Conservation (phyloP, 345 rosid species). For the Hibiscus mutabilis region DNA sequence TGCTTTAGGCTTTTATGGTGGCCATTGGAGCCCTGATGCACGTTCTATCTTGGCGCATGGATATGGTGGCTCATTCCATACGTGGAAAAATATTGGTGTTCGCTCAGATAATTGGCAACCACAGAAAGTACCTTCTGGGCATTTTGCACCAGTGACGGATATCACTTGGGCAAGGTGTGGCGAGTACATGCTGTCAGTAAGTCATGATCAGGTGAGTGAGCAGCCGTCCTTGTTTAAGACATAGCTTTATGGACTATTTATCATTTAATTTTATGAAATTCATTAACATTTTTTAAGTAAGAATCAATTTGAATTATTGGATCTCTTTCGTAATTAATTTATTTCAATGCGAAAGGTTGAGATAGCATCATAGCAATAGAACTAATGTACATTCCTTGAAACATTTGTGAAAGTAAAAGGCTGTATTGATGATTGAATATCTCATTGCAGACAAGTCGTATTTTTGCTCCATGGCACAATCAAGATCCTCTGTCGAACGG, state of each 20-base stretch:
- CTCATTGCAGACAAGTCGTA: conserved; percentile 59
- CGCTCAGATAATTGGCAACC: conserved; percentile 77
- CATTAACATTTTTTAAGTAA: no score
- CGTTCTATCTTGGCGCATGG: conserved; percentile 78
- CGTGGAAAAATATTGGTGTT: conserved; percentile 70
- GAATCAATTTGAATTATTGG: neutral
- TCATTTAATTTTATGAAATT: no score
- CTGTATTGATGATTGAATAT: conserved; percentile 2
- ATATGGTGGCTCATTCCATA: conserved; percentile 87
- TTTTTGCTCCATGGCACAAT: conserved; percentile 75
- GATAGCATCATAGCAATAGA: neutral
- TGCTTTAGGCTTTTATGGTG: conserved; percentile 96
- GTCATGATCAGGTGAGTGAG: conserved; percentile 87
- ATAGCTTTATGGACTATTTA: neutral
- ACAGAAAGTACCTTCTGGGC: conserved; percentile 84
- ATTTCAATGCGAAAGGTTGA: neutral
- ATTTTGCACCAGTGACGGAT: conserved; percentile 79
- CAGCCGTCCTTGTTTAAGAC: neutral
- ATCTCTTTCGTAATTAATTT: neutral
- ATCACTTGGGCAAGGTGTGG: conserved; percentile 70
- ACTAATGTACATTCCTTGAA: neutral
- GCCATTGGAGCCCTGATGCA: conserved; percentile 83
- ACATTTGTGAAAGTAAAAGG: neutral
- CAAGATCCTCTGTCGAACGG: conserved; percentile 24
- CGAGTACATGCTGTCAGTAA: conserved; percentile 74